Evolutionary conservation across 169 alveolate species (phyloP).

Genomic region (Condylostoma magnum): DNA sequence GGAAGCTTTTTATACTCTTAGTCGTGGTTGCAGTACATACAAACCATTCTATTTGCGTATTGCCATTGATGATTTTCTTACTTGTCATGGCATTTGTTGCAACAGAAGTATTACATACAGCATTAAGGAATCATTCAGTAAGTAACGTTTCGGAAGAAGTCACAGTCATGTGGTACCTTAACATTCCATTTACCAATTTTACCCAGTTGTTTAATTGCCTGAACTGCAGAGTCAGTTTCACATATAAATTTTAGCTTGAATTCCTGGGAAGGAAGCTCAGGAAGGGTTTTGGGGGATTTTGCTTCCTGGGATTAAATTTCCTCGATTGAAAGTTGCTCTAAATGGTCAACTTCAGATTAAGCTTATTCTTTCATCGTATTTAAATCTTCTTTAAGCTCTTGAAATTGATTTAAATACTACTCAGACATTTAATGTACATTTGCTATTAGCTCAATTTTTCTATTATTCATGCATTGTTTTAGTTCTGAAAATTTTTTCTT

Average conservation of each 20-base stretch:
- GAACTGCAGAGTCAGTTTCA: background rate
- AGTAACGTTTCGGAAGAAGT: slow-evolving; percentile 5
- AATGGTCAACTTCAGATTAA: background rate
- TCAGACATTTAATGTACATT: background rate
- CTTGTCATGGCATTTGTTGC: slow-evolving; percentile 22
- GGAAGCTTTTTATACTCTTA: slow-evolving; percentile 22
- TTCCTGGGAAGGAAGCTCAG: background rate
- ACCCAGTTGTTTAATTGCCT: background rate
- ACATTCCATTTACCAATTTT: background rate
- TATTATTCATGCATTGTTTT: background rate
- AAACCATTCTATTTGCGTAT: slow-evolving; percentile 21
- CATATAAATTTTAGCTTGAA: background rate
- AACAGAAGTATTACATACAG: slow-evolving; percentile 11
- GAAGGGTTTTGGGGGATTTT: too few species aligned
- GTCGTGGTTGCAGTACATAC: slow-evolving; percentile 20
- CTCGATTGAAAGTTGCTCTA: too few species aligned
- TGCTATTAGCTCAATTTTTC: background rate
- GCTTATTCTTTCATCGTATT: background rate
- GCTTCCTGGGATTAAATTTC: too few species aligned
- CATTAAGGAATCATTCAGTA: slow-evolving; percentile 29
- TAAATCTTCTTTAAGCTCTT: background rate
- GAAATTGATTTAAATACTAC: slow-evolving; percentile 1
- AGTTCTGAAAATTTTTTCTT: background rate
- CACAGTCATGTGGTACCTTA: slow-evolving; percentile 6
- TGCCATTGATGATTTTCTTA: slow-evolving; percentile 12